phyloP scores from a whole-genome alignment of 78 protist species.

The Speleostelium caveatum region DNA sequence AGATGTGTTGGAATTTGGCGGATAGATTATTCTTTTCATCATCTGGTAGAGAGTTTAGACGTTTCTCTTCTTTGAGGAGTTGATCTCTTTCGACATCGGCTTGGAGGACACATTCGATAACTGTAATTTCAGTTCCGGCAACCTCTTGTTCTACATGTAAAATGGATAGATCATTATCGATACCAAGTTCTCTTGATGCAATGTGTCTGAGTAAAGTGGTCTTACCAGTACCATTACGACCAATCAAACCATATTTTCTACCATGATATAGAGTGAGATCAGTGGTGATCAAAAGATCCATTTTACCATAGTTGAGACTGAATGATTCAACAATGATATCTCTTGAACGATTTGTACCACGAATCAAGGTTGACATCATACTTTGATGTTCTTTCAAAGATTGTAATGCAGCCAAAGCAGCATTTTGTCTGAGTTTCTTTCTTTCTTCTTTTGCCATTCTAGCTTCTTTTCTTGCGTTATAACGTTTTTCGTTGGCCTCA shows the following conservation, averaged over 20 bases:
- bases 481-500: conserved; percentile 66
- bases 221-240: conserved; percentile 96
- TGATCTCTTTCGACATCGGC: conserved; percentile 90
- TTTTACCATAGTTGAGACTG: conserved; percentile 74
- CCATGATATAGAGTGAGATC: conserved; percentile 68
- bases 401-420: conserved; percentile 60
- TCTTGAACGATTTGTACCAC: conserved; percentile 53
- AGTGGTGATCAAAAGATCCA: conserved; percentile 62
- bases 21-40: conserved; percentile 53
- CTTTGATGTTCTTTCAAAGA: conserved; percentile 51
- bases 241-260: conserved; percentile 94
- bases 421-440: conserved; percentile 34
- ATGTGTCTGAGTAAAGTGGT: conserved; percentile 92
- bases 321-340: conserved; percentile 80
- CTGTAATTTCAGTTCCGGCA: conserved; percentile 81
- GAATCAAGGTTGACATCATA: conserved; percentile 6
- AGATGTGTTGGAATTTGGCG: conserved; percentile 43
- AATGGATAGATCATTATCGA: conserved; percentile 81
- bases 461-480: conserved; percentile 60
- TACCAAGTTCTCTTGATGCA: conserved; percentile 80
- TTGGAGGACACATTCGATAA: conserved; percentile 87
- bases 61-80: conserved; percentile 86
- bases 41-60: conserved; percentile 56
- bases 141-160: conserved; percentile 96
- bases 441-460: conserved; percentile 57